Base-by-base conservation (phyloP, 2,329 filamentous ascomycete species). In the Cladosporium phlei region DNA sequence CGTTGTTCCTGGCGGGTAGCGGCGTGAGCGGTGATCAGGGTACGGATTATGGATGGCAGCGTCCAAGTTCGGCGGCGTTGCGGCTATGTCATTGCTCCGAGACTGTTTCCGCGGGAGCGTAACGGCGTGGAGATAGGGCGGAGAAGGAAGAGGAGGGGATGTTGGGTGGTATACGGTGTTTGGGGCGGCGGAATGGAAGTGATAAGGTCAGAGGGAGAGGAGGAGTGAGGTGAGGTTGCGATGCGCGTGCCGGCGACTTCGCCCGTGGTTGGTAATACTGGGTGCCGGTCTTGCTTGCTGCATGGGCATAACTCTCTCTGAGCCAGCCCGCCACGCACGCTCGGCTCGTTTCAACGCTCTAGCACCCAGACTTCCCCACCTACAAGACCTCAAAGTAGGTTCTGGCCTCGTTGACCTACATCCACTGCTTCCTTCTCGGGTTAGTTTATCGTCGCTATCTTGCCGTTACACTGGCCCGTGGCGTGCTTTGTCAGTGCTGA, bases 51-150 rank as follows among this genome's bases (percentile, higher is more conserved):
- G 22, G 24, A 16, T 28, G 17, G 25, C n/a, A n/a, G 24, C 7
- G 42, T 16, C 34, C 32, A 34, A 37, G 42, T 45, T 35, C 42
- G 42, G 42, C 21, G 42, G 42, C 42, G 29, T 45, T 16, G 42
- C 42, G 32, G 42, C 42, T 45, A 45, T 45, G 42, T 45, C 42
- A 45, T 45, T 19, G 42, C 42, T 39, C 12, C 35, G 16, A 16
- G 12, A 38, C n/a, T 16, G 20, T 16, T 16, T 21, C 27, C 27
- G 21, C 35, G 35, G 21, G 35, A 22, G 35, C 35, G 35, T 16
- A 16, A 9, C 21, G 9, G 34, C 21, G 21, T 16, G 30, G 24
- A 6, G 30, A 33, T 19, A 8, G 35, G 20, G 35, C 22, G 22
- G 35, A n/a, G n/a, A n/a, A n/a, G n/a, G 35, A 21, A 22, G 35